These are phyloP conservation scores for Colletotrichum sp. DNA, from an alignment of 2,329 filamentous ascomycete species.

Conservation along the genomic window DNA sequence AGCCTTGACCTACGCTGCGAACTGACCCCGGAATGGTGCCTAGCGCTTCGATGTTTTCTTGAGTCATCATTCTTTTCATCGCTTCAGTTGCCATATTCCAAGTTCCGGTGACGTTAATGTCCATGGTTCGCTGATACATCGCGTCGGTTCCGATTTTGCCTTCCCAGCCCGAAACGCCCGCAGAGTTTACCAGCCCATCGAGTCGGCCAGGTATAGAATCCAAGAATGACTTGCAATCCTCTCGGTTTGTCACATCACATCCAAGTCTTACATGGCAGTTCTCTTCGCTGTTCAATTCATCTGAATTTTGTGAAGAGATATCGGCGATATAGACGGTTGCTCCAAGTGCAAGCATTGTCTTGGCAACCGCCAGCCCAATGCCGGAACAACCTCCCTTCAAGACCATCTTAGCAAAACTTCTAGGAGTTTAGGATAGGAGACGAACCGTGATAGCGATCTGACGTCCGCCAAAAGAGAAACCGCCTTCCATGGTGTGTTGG, in stretches of 20 bases:
- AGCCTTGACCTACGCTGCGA: neutral
- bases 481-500: neutral
- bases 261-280: neutral
- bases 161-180: slow-evolving; percentile 7
- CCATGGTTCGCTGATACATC: neutral
- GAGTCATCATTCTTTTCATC: neutral
- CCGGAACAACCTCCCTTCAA: neutral
- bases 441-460: neutral
- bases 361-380: neutral
- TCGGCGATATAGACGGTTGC: neutral
- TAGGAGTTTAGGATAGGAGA: neutral
- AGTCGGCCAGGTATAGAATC: neutral
- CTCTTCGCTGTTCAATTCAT: neutral
- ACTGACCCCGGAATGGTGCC: neutral
- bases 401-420: neutral
- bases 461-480: neutral
- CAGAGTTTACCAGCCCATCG: slow-evolving; percentile 13
- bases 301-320: neutral
- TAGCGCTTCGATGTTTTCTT: neutral
- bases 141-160: slow-evolving; percentile 12
- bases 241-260: neutral
- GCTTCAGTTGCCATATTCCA: neutral
- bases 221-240: neutral
- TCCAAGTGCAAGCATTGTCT: neutral
- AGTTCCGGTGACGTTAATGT: neutral